Percentiles rank a stretch among this genome's conserved stretches.
phyloP scores from a whole-genome alignment of 192 early-diverging fungal genomes.

The Rhizophagus clarus region DNA sequence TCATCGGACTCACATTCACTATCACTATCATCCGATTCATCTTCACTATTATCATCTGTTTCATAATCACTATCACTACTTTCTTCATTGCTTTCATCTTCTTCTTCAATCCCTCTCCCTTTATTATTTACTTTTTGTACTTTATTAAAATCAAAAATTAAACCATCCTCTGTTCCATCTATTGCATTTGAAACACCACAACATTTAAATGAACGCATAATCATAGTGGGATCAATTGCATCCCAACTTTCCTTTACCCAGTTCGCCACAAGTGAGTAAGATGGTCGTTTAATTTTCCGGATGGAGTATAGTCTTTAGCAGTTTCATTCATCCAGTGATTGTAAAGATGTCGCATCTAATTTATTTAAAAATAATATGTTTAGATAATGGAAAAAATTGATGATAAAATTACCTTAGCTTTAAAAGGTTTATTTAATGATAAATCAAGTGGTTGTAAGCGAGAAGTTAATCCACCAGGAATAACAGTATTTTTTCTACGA shows the following conservation, averaged over 20 bases:
- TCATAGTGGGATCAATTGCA: neutral
- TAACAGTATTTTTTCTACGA: conserved; percentile 3
- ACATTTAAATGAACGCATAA: conserved; percentile 3
- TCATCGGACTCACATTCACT: no score
- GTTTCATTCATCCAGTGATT: conserved; percentile 1
- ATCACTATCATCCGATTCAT: neutral
- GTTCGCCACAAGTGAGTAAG: neutral
- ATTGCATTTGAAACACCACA: conserved; percentile 7
- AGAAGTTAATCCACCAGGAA: conserved; percentile 14
- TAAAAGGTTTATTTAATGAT: conserved; percentile 9
- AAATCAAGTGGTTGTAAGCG: conserved; percentile 4
- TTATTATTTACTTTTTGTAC: neutral
- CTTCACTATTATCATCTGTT: neutral
- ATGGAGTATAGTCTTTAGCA: neutral
- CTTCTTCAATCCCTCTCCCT: neutral
- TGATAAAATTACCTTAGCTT: conserved; percentile 11
- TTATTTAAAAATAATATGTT: neutral
- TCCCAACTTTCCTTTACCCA: conserved; percentile 6
- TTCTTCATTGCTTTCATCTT: neutral
- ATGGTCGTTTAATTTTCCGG: neutral
- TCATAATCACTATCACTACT: neutral
- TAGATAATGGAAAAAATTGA: no score
- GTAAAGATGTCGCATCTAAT: neutral
- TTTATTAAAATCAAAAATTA: neutral
- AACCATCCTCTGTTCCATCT: neutral